phyloP scores from a whole-genome alignment of 1,284 basidiomycete genomes.

The Tetrapyrgos nigripes region DNA sequence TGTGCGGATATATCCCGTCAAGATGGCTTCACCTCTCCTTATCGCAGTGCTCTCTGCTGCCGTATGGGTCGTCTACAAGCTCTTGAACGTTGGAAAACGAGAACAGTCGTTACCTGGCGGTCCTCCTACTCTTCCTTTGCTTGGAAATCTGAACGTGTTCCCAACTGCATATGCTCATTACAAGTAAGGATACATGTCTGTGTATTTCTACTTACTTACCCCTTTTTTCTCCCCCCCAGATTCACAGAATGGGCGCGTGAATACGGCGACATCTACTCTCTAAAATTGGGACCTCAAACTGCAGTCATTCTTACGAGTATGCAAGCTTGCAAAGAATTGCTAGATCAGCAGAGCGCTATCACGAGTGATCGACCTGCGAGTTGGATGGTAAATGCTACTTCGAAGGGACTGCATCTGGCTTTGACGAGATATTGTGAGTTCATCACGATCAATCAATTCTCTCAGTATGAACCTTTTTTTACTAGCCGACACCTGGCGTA shows the following conservation, averaged over 20 bases:
- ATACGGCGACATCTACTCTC: slow-evolving; percentile 30
- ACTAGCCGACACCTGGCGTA: slow-evolving; percentile 32
- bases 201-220: neutral
- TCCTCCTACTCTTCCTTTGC: slow-evolving; percentile 36
- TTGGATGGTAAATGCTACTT: slow-evolving; percentile 29
- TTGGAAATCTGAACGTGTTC: slow-evolving; percentile 37
- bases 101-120: slow-evolving; percentile 38
- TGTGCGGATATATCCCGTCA: neutral
- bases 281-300: slow-evolving; percentile 32
- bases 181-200: slow-evolving; percentile 6
- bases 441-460: neutral
- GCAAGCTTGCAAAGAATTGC: slow-evolving; percentile 31
- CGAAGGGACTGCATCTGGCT: slow-evolving; percentile 29
- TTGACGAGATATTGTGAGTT: slow-evolving; percentile 31
- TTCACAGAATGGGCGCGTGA: slow-evolving; percentile 21
- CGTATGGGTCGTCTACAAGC: neutral
- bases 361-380: slow-evolving; percentile 32
- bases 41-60: neutral
- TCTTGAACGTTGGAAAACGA: slow-evolving; percentile 19
- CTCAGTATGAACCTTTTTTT: neutral
- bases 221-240: neutral
- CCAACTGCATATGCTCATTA: slow-evolving; percentile 29
- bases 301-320: slow-evolving; percentile 33
- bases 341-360: slow-evolving; percentile 29
- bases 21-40: neutral